Base-by-base conservation (phyloP, 2,329 filamentous ascomycete genomes). In the Pseudogymnoascus sp. region DNA sequence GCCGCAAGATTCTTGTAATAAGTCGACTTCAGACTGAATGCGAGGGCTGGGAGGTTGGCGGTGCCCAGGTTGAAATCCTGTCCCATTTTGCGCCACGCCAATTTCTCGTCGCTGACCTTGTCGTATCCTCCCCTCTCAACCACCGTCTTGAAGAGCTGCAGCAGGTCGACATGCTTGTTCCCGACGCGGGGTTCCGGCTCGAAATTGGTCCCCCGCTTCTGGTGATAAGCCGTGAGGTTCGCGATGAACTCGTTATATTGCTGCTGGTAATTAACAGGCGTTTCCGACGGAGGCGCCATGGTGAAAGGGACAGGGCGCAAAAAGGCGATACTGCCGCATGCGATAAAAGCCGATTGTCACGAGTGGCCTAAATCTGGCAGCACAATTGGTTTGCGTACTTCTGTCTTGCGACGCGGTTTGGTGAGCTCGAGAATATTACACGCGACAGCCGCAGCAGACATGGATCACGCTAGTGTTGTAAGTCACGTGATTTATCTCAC, bases 1-100 rank as follows among this genome's bases (percentile, higher is more conserved):
- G 92, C 91, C 11, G 89, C 88, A 49, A 96, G 82, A 70, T 93
- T 91, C 74, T 91, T 92, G 79, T 95, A 95, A 77, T 94, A 96
- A 66, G 89, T 86, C 62, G 89, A 88, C 77, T 96, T 96, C 62
- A 96, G 79, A 64, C 89, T 83, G 76, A 95, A 96, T 12, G 91
- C 91, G 64, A 91, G 85, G n/a, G 91, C 90, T 6, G 91, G 83
- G 64, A 90, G 85, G 71, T 93, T 92, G 69, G 83, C 81, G 62
- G 86, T 86, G 71, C 85, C 85, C 66, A 92, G 83, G 59, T 90
- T 85, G 63, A 96, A 87, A 69, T 92, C 87, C 61, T 86, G 81
- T 19, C 70, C 90, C 69, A 96, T 82, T 69, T 85, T 86, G 66
- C 91, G 84, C 92, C 92, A 96, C 60, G 90, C 89, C 66, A 95